These are phyloP conservation scores for Crithidia expoeki DNA, from an alignment of 208 protist genomes.

Conservation along the genomic window DNA sequence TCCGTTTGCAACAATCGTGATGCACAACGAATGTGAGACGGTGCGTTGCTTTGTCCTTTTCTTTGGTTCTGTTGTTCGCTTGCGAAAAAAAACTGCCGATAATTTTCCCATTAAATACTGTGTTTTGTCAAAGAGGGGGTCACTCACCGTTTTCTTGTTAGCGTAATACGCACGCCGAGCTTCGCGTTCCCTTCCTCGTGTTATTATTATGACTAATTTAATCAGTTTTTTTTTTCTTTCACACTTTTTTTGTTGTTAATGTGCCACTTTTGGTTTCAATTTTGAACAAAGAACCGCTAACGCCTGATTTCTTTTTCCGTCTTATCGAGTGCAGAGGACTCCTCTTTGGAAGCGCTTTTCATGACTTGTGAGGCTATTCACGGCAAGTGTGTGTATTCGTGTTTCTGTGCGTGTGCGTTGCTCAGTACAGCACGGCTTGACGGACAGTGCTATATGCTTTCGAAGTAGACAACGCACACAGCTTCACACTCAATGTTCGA, in stretches of 20 bases:
- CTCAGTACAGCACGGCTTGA: neutral
- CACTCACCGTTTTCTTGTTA: slow-evolving; percentile 18
- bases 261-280: neutral
- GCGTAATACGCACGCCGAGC: neutral
- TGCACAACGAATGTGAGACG: no score
- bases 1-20: no score
- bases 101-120: no score
- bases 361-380: neutral
- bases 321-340: neutral
- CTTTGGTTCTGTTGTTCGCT: no score
- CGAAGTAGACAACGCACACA: neutral
- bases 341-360: neutral
- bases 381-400: neutral
- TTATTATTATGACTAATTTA: slow-evolving; percentile 6
- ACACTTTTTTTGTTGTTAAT: slow-evolving; percentile 9
- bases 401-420: neutral
- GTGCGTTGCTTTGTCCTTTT: no score
- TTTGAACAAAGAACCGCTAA: neutral
- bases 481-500: neutral
- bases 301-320: neutral
- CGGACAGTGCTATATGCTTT: neutral
- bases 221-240: slow-evolving; percentile 1
- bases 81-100: no score
- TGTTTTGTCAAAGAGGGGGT: no score
- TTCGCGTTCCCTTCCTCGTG: neutral